A percentile compares a stretch with the other conserved stretches of the same genome.
phyloP scores from a whole-genome alignment of 371 early-diverging fungal genomes.

The Syncephalis plumigaleata region DNA sequence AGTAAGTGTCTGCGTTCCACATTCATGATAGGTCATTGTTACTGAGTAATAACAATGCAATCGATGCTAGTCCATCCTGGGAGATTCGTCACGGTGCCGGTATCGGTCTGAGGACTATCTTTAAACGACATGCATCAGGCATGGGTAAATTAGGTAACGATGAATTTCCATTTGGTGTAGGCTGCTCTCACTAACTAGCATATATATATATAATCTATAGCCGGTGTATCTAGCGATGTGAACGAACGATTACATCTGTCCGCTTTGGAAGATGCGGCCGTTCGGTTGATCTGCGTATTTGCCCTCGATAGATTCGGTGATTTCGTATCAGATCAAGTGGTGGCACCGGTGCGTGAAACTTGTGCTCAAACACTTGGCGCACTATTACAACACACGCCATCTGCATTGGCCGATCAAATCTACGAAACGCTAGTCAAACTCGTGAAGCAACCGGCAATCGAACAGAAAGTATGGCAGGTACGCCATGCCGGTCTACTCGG shows the following conservation, averaged over 20 bases:
- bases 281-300: slow-evolving; percentile 82
- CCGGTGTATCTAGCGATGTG: slow-evolving; percentile 22
- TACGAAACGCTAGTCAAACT: slow-evolving; percentile 32
- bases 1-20: slow-evolving; percentile 17
- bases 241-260: slow-evolving; percentile 53
- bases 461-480: slow-evolving; percentile 64
- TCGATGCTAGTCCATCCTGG: slow-evolving; percentile 49
- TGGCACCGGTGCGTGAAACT: slow-evolving; percentile 91
- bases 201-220: slow-evolving; percentile 1
- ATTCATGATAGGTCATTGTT: not conserved
- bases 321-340: slow-evolving; percentile 89
- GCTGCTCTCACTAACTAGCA: not conserved
- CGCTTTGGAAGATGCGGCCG: slow-evolving; percentile 75
- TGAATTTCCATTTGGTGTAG: slow-evolving; percentile 2
- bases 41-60: not conserved
- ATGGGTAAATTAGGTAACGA: slow-evolving; percentile 26
- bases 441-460: slow-evolving; percentile 33
- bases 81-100: slow-evolving; percentile 93
- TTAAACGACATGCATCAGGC: slow-evolving; percentile 74
- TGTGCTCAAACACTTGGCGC: slow-evolving; percentile 87
- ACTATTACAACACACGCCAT: slow-evolving; percentile 47
- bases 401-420: slow-evolving; percentile 28
- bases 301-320: slow-evolving; percentile 91
- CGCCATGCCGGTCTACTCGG: slow-evolving; percentile 89
- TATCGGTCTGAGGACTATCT: slow-evolving; percentile 75